A percentile compares a stretch with the other conserved stretches of the same genome.
These are phyloP conservation scores for Penicillium simplicissimum DNA, from an alignment of 495 filamentous ascomycete species.

Conservation along the genomic window DNA sequence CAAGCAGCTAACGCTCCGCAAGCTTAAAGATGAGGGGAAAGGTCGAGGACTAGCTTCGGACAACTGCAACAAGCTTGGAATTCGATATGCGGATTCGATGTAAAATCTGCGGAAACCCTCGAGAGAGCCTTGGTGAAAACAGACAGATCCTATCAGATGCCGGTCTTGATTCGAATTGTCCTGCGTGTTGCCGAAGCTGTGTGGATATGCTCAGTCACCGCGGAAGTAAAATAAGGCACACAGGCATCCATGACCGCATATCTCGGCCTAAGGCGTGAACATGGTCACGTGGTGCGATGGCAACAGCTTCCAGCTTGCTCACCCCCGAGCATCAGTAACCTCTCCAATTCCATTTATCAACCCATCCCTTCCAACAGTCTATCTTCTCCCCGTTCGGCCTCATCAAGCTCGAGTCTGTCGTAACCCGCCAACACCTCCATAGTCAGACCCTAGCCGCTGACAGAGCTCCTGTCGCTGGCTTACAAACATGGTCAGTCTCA, in stretches of 20 bases:
- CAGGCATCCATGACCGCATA: slow-evolving; percentile 28
- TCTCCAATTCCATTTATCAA: slow-evolving; percentile 20
- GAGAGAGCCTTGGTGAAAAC: neutral
- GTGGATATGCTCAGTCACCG: neutral
- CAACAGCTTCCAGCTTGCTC: slow-evolving; percentile 35
- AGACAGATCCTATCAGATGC: neutral
- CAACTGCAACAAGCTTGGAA: neutral
- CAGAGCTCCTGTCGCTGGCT: slow-evolving; percentile 23
- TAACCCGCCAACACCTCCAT: neutral
- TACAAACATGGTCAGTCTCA: slow-evolving; percentile 41
- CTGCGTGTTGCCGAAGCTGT: neutral
- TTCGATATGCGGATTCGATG: neutral
- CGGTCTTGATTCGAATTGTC: slow-evolving; percentile 6
- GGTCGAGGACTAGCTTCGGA: neutral
- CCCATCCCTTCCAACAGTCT: slow-evolving; percentile 23
- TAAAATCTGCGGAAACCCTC: neutral
- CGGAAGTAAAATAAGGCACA: slow-evolving; percentile 19
- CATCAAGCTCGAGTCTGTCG: slow-evolving; percentile 1
- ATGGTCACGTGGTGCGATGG: slow-evolving; percentile 26
- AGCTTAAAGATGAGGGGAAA: slow-evolving; percentile 27
- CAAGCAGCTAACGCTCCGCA: slow-evolving; percentile 2
- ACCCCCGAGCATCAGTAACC: slow-evolving; percentile 20
- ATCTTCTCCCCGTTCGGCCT: slow-evolving; percentile 6
- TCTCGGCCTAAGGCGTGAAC: slow-evolving; percentile 19
- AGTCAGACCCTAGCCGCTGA: slow-evolving; percentile 12